Conservation (phyloP, 169 alveolate species). For the Eimeria mitis region DNA sequence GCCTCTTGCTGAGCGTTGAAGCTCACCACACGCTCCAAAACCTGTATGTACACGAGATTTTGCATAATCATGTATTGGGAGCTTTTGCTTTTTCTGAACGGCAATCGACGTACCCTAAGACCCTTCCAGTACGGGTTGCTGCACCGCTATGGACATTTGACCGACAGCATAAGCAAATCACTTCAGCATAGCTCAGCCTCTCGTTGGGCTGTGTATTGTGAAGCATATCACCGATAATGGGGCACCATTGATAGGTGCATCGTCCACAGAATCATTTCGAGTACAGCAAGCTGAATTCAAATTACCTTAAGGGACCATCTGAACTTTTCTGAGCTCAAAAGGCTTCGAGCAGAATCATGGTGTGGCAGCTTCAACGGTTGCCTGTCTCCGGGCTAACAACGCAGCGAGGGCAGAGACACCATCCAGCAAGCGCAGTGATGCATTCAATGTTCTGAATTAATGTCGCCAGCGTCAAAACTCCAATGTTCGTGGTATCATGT, state of each 20-base stretch:
- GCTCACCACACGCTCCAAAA: conserved; percentile 72
- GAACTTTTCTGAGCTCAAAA: conserved; percentile 50
- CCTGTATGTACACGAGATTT: not conserved
- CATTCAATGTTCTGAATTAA: not conserved
- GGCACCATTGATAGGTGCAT: not conserved
- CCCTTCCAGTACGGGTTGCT: not conserved
- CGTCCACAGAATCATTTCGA: not conserved
- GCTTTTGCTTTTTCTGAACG: not conserved
- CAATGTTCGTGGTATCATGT: not conserved
- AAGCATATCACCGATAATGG: not conserved
- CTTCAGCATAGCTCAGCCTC: not conserved
- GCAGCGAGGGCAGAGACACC: not conserved
- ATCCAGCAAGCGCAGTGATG: not conserved
- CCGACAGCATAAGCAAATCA: not conserved
- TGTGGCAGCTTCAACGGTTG: conserved; percentile 15
- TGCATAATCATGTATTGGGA: not conserved
- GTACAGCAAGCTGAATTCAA: not conserved
- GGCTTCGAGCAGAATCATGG: conserved; percentile 28
- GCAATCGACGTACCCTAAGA: too few relatives aligned
- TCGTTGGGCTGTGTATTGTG: not conserved
- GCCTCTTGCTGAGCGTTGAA: conserved; percentile 70
- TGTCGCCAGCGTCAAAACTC: not conserved
- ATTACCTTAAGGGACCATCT: conserved; percentile 69
- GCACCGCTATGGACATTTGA: not conserved
- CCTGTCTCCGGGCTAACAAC: conserved; percentile 13